Conservation (phyloP, 768 basidiomycete genomes). For the Fistulinella prunicolor region DNA sequence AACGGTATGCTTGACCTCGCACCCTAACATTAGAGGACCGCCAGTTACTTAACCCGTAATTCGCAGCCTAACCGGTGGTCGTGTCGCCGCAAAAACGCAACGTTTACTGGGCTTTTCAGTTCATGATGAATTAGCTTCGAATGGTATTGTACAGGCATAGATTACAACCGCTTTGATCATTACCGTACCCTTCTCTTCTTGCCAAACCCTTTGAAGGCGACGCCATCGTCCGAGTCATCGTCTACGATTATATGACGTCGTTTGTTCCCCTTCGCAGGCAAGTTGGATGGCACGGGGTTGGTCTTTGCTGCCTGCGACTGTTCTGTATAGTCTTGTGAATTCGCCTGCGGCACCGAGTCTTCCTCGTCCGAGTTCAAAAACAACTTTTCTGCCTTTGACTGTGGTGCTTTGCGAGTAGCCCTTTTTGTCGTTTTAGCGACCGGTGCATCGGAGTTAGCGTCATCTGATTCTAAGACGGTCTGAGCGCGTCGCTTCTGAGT, state of each 20-base stretch:
- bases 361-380: slow-evolving; percentile 56
- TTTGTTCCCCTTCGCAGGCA: slow-evolving; percentile 20
- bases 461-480: slow-evolving; percentile 42
- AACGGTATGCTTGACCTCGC: slow-evolving; percentile 70
- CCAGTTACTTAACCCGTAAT: slow-evolving; percentile 1
- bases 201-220: slow-evolving; percentile 64
- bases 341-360: neutral
- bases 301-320: slow-evolving; percentile 7
- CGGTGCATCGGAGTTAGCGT: slow-evolving; percentile 26
- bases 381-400: slow-evolving; percentile 39
- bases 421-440: slow-evolving; percentile 12
- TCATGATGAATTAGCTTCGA: slow-evolving; percentile 57
- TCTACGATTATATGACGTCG: slow-evolving; percentile 43
- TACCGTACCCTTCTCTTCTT: slow-evolving; percentile 26
- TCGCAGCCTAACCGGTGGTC: slow-evolving; percentile 77
- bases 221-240: slow-evolving; percentile 71
- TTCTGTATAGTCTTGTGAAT: neutral
- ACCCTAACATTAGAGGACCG: too few species aligned
- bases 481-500: slow-evolving; percentile 25
- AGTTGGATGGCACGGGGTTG: neutral
- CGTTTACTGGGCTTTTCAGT: slow-evolving; percentile 81
- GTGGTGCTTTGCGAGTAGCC: slow-evolving; percentile 23
- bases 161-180: neutral
- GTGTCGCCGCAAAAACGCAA: slow-evolving; percentile 87
- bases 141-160: too few species aligned